Conservation (phyloP, 805 yeast species). For the Kuraishia floccosa region DNA sequence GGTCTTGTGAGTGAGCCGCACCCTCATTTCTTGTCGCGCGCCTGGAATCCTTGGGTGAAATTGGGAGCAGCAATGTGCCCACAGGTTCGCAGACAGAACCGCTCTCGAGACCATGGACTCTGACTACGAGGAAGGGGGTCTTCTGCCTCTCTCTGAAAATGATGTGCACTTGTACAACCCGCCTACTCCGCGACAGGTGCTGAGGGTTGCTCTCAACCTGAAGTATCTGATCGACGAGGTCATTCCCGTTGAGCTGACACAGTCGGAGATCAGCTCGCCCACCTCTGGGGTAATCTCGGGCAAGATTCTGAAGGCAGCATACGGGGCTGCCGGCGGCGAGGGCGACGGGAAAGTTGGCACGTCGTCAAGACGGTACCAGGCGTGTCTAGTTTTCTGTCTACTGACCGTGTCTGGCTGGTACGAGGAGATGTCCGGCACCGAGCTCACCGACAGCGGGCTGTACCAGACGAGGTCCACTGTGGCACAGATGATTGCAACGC, state of each 20-base stretch:
- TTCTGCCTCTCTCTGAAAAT: conserved; percentile 2
- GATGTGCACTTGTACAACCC: conserved; percentile 15
- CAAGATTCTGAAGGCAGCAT: conserved; percentile 46
- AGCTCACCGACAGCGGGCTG: conserved; percentile 58
- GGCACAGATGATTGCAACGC: conserved; percentile 66
- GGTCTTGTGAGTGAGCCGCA: too few relatives aligned
- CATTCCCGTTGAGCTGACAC: conserved; percentile 54
- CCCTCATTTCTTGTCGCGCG: too few relatives aligned
- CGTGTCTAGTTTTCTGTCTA: conserved; percentile 58
- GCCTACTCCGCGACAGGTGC: conserved; percentile 57
- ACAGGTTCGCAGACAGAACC: too few relatives aligned
- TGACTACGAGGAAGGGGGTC: too few relatives aligned
- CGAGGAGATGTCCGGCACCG: conserved; percentile 40
- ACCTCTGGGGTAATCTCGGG: conserved; percentile 50
- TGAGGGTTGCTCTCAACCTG: conserved; percentile 62
- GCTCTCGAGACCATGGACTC: too few relatives aligned
- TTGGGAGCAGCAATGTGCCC: too few relatives aligned
- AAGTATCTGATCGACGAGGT: conserved; percentile 62
- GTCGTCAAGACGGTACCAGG: conserved; percentile 50
- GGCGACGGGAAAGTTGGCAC: conserved; percentile 47
- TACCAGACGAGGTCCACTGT: conserved; percentile 49
- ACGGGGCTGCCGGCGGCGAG: conserved; percentile 72
- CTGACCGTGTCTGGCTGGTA: conserved; percentile 78
- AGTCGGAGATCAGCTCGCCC: conserved; percentile 34
- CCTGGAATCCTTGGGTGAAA: too few relatives aligned